Evolutionary conservation across 805 yeast species (phyloP).

Genomic region (Saturnispora halmiae): DNA sequence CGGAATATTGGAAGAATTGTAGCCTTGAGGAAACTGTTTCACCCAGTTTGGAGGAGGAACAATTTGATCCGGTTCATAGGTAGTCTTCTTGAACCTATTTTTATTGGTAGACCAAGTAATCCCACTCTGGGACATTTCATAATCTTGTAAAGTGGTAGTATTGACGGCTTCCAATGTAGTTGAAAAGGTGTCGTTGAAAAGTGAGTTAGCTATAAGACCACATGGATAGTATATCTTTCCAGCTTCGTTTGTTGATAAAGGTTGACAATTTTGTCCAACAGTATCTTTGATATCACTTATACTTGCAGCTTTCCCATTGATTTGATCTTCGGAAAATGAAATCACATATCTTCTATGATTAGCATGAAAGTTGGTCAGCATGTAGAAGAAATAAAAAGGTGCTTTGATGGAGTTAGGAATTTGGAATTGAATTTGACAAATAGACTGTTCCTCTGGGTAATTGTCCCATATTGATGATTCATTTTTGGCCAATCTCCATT

Average conservation of each 20-base stretch:
- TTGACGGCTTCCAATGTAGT: constrained; percentile 35
- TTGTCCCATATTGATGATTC: constrained; percentile 32
- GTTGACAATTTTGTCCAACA: constrained; percentile 52
- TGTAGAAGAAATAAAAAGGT: constrained; percentile 72
- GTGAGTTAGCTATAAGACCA: constrained; percentile 73
- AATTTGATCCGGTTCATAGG: constrained; percentile 48
- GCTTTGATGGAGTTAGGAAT: constrained; percentile 65
- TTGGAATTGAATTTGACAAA: constrained; percentile 66
- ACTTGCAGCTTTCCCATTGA: constrained; percentile 64
- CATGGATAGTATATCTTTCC: constrained; percentile 66
- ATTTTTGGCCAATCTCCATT: constrained; percentile 52
- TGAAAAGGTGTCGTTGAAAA: constrained; percentile 68
- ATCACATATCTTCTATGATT: constrained; percentile 93
- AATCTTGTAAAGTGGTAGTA: constrained; percentile 34
- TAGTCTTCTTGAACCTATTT: constrained; percentile 53
- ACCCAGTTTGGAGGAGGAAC: constrained; percentile 84
- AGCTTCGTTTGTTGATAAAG: constrained; percentile 39
- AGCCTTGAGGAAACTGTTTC: constrained; percentile 62
- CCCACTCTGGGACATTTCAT: constrained; percentile 39
- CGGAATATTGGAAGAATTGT: constrained; percentile 59
- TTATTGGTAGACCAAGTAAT: constrained; percentile 70
- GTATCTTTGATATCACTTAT: constrained; percentile 44
- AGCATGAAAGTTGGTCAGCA: constrained; percentile 79
- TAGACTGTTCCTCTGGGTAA: constrained; percentile 38
- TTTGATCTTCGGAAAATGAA: constrained; percentile 71